Conservation (phyloP, 208 protist genomes). For the Porcisia deanei region DNA sequence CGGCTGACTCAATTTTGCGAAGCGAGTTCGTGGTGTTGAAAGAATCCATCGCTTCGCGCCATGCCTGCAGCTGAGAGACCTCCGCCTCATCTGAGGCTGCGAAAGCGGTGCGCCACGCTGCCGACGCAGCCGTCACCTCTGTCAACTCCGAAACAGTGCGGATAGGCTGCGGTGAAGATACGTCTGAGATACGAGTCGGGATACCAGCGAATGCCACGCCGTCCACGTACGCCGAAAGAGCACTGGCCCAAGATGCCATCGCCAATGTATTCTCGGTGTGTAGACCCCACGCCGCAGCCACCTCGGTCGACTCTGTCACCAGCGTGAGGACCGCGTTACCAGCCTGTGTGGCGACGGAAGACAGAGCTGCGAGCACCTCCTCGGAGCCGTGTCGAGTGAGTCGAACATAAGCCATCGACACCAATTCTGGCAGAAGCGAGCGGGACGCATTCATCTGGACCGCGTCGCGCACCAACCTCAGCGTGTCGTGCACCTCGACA, state of each 20-base stretch:
- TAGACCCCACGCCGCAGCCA: conserved; percentile 31
- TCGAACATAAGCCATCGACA: conserved; percentile 30
- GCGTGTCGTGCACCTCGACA: conserved; percentile 16
- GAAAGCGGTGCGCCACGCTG: background rate
- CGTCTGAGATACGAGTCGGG: background rate
- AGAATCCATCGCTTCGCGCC: conserved; percentile 19
- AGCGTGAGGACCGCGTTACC: conserved; percentile 31
- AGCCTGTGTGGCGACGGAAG: conserved; percentile 28
- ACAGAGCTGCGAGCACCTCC: conserved; percentile 37
- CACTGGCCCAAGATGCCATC: conserved; percentile 14
- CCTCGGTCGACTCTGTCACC: conserved; percentile 36
- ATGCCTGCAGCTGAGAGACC: conserved; percentile 18
- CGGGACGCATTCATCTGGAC: conserved; percentile 3
- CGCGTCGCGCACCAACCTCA: conserved; percentile 11
- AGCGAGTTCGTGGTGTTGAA: conserved; percentile 28
- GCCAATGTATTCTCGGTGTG: conserved; percentile 19
- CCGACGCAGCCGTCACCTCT: conserved; percentile 8
- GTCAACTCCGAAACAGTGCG: conserved; percentile 7
- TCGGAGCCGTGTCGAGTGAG: conserved; percentile 38
- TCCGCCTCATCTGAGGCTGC: background rate
- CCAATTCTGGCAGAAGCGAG: conserved; percentile 16
- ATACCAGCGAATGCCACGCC: background rate
- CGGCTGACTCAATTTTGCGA: conserved; percentile 27
- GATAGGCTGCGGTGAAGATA: conserved; percentile 1
- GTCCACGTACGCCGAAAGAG: conserved; percentile 3